These are phyloP conservation scores for Neurospora sp. DNA, from an alignment of 495 filamentous ascomycete genomes.

Conservation along the genomic window DNA sequence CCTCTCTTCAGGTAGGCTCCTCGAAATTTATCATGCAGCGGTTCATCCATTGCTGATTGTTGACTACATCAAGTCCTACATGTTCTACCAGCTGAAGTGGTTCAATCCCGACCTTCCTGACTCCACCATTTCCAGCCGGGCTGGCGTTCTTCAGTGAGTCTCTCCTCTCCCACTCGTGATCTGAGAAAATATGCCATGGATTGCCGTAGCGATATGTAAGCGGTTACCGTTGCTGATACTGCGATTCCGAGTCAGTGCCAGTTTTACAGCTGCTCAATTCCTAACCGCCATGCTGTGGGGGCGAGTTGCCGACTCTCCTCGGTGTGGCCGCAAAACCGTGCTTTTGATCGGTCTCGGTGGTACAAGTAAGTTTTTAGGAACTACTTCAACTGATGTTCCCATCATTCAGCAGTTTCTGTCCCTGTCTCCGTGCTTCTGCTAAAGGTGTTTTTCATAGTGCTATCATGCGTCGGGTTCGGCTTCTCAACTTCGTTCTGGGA, in stretches of 20 bases:
- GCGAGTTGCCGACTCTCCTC: constrained; percentile 57
- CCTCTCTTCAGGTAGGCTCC: constrained; percentile 49
- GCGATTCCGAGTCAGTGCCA: constrained; percentile 29
- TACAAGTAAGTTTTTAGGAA: constrained; percentile 33
- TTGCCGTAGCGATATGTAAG: neutral
- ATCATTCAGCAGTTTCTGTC: neutral
- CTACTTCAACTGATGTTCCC: neutral
- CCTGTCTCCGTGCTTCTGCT: neutral
- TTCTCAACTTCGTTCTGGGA: constrained; percentile 62
- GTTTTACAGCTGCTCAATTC: constrained; percentile 76
- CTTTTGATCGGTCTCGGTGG: constrained; percentile 66
- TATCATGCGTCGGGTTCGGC: constrained; percentile 70
- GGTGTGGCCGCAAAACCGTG: constrained; percentile 65
- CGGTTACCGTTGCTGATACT: neutral
- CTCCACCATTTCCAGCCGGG: constrained; percentile 63
- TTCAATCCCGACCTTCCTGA: constrained; percentile 55
- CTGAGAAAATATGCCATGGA: neutral
- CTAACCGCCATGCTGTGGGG: constrained; percentile 82
- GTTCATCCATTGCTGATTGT: neutral
- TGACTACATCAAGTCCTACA: constrained; percentile 41
- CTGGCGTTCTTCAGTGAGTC: constrained; percentile 54
- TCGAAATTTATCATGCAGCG: neutral
- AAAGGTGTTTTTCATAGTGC: constrained; percentile 21
- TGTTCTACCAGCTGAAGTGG: constrained; percentile 71
- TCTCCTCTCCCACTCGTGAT: neutral